These are phyloP conservation scores for Backusella morwellensis DNA, from an alignment of 192 early-diverging fungal genomes.

Conservation along the genomic window DNA sequence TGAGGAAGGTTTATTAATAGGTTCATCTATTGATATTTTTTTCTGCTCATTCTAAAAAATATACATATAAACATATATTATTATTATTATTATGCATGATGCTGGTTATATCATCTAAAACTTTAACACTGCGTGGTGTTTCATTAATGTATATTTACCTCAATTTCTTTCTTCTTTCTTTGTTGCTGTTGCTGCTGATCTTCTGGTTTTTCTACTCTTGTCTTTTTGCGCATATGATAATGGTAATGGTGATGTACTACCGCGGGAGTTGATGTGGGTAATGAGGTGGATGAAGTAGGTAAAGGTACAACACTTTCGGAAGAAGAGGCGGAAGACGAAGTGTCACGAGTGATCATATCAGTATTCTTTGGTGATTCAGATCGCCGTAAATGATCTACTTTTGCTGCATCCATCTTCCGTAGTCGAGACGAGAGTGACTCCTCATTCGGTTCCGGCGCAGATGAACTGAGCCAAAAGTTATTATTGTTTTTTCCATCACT, in stretches of 20 bases:
- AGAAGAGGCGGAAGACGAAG: conserved; percentile 1
- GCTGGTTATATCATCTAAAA: neutral
- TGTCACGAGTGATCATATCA: neutral
- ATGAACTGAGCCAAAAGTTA: neutral
- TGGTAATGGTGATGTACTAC: conserved; percentile 38
- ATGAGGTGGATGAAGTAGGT: conserved; percentile 3
- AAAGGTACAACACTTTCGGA: neutral
- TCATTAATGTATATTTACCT: neutral
- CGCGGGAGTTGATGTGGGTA: conserved; percentile 4
- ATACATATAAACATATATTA: neutral
- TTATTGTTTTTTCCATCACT: neutral
- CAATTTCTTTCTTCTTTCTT: neutral
- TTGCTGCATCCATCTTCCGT: neutral
- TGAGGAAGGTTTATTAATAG: neutral
- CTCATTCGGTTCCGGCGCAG: neutral
- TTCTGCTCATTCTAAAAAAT: neutral
- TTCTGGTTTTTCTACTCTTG: neutral
- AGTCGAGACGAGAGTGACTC: neutral
- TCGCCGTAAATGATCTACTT: neutral
- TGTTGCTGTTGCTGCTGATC: neutral
- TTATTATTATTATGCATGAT: neutral
- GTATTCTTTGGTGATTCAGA: neutral
- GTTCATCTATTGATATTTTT: neutral
- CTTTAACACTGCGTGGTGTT: neutral
- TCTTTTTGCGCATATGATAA: conserved; percentile 24